Conservation (phyloP, 2,329 filamentous ascomycete species). For the Paecilomyces formosus region DNA sequence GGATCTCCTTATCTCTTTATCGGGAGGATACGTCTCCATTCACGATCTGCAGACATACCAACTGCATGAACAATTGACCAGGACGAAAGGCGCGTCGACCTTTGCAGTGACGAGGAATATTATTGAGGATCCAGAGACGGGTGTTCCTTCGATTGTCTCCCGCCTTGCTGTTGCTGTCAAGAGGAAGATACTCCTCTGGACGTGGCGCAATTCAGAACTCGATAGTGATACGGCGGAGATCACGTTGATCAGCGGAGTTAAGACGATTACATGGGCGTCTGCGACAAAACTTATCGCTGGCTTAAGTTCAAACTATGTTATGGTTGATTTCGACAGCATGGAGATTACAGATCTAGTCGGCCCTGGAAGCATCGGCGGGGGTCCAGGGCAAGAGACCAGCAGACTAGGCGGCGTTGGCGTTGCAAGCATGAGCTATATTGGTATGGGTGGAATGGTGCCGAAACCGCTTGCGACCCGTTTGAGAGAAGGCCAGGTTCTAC, state of each 20-base stretch:
- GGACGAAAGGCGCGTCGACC: constrained; percentile 78
- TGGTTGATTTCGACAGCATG: constrained; percentile 74
- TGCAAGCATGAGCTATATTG: constrained; percentile 93
- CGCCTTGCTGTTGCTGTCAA: constrained; percentile 89
- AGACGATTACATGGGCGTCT: constrained; percentile 84
- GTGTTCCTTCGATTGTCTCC: constrained; percentile 88
- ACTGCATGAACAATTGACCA: constrained; percentile 68
- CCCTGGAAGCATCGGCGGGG: constrained; percentile 62
- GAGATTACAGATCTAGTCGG: constrained; percentile 71
- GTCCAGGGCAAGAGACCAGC: constrained; percentile 56
- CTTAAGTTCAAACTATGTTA: constrained; percentile 82
- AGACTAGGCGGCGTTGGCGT: constrained; percentile 77
- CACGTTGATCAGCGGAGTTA: constrained; percentile 71
- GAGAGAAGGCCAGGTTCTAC: constrained; percentile 71
- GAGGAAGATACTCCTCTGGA: constrained; percentile 81
- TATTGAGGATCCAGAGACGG: constrained; percentile 76
- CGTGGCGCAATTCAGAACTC: constrained; percentile 92
- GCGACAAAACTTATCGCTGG: constrained; percentile 82
- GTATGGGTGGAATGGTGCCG: constrained; percentile 82
- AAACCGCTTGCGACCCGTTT: constrained; percentile 81
- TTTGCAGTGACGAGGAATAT: constrained; percentile 96
- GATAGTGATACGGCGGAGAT: constrained; percentile 66
- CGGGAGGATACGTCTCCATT: constrained; percentile 80
- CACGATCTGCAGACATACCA: constrained; percentile 83
- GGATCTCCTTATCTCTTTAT: constrained; percentile 81